Conservation (phyloP, 148 eudicot species). For the Oxyria digyna region DNA sequence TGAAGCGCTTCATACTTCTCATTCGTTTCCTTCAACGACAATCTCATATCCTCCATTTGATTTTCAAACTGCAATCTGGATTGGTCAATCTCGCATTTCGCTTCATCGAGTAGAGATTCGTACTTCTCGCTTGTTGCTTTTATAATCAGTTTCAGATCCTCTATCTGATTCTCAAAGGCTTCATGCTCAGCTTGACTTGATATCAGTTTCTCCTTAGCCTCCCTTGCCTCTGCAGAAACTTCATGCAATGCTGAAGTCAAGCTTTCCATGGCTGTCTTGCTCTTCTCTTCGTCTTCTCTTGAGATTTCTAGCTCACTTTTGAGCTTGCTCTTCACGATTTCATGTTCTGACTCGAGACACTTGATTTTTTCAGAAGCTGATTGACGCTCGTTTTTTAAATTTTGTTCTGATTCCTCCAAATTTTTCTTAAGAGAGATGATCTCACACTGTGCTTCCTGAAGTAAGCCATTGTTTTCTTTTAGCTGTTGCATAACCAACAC, state of each 20-base stretch:
- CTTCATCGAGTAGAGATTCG: conserved; percentile 61
- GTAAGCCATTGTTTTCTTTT: conserved; percentile 53
- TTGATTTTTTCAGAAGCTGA: conserved; percentile 44
- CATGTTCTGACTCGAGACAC: conserved; percentile 28
- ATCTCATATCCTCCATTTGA: conserved; percentile 34
- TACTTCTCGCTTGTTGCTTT: conserved; percentile 75
- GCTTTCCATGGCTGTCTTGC: conserved; percentile 80
- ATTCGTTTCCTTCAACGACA: conserved; percentile 30
- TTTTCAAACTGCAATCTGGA: conserved; percentile 30
- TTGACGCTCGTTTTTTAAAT: conserved; percentile 34
- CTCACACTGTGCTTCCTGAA: conserved; percentile 69
- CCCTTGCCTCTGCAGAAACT: conserved; percentile 77
- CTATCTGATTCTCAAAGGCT: conserved; percentile 55
- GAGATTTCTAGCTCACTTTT: conserved; percentile 49
- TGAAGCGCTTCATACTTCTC: conserved; percentile 32
- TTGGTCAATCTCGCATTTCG: conserved; percentile 54
- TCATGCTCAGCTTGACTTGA: conserved; percentile 57
- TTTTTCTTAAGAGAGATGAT: conserved; percentile 57
- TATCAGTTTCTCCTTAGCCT: conserved; percentile 59
- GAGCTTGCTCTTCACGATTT: conserved; percentile 81
- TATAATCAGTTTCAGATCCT: conserved; percentile 58
- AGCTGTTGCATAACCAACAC: conserved; percentile 61
- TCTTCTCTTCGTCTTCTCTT: conserved; percentile 68
- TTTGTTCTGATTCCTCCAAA: conserved; percentile 47
- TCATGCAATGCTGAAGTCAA: conserved; percentile 74